Conservation (phyloP, 495 filamentous ascomycete species). For the Clohesyomyces aquaticus region DNA sequence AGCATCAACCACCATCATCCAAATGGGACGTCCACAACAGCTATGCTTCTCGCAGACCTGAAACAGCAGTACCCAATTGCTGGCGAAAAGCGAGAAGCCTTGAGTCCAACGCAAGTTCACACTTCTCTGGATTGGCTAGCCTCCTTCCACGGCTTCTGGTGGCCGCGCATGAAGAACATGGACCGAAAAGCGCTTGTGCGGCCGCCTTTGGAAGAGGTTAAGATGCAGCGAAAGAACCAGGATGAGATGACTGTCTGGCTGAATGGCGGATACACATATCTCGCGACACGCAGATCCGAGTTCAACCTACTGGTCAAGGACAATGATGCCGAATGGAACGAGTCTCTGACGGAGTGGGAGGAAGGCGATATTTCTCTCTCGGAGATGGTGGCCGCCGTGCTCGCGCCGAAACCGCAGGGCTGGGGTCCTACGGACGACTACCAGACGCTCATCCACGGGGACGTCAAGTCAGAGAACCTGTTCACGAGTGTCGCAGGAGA, state of each 20-base stretch:
- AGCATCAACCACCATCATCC: conserved; percentile 37
- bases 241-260: conserved; percentile 46
- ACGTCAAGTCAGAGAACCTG: conserved; percentile 53
- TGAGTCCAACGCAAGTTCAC: conserved; percentile 39
- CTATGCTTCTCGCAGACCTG: conserved; percentile 46
- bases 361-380: conserved; percentile 15
- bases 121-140: conserved; percentile 49
- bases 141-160: conserved; percentile 50
- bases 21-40: conserved; percentile 39
- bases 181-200: conserved; percentile 34
- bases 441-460: conserved; percentile 53
- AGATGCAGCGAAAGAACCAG: conserved; percentile 3
- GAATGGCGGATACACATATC: conserved; percentile 55
- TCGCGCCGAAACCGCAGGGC: conserved; percentile 34
- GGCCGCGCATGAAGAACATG: conserved; percentile 32
- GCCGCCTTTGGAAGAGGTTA: conserved; percentile 48
- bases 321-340: conserved; percentile 45
- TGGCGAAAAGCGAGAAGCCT: conserved; percentile 12
- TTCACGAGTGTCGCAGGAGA: conserved; percentile 42
- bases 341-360: conserved; percentile 36
- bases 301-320: conserved; percentile 41
- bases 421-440: conserved; percentile 39
- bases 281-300: conserved; percentile 51
- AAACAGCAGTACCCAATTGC: conserved; percentile 31
- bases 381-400: conserved; percentile 42